Percentiles rank a stretch among this genome's conserved stretches.
Conservation (phyloP, 2,329 filamentous ascomycete genomes). For the Venturia pyrina region DNA sequence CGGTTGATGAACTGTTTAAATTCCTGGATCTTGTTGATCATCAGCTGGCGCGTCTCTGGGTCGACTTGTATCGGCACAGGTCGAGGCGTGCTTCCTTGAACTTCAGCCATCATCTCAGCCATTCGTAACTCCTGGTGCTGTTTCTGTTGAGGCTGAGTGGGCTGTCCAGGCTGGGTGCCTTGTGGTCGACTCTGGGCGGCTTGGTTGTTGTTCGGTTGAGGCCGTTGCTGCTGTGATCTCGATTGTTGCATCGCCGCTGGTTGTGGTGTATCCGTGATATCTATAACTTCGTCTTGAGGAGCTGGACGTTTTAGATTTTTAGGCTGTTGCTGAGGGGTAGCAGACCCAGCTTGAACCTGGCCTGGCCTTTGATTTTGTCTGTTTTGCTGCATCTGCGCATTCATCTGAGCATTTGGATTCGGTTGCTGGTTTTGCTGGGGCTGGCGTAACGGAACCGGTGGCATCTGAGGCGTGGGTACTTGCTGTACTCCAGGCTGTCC, state of each 20-base stretch:
- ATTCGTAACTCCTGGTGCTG: not conserved
- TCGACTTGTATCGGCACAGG: not conserved
- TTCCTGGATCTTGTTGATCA: slow-evolving; percentile 7
- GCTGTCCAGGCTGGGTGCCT: not conserved
- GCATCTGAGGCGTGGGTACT: not conserved
- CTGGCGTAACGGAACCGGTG: not conserved
- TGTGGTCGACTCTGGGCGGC: not conserved
- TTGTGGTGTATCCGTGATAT: not conserved
- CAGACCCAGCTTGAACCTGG: not conserved
- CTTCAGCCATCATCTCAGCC: slow-evolving; percentile 5
- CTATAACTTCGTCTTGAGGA: slow-evolving; percentile 2
- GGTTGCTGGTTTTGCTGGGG: slow-evolving; percentile 2
- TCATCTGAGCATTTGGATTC: not conserved
- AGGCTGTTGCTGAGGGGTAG: not conserved
- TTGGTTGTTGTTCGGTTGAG: slow-evolving; percentile 1
- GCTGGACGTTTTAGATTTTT: slow-evolving; percentile 5
- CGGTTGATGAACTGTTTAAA: not conserved
- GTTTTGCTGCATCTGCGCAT: slow-evolving; percentile 3
- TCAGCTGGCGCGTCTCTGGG: not conserved
- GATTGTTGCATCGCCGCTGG: not conserved
- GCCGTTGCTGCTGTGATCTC: slow-evolving; percentile 7
- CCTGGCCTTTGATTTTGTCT: not conserved
- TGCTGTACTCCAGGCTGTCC: not conserved
- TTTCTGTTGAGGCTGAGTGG: not conserved
- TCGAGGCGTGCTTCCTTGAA: not conserved